Evolutionary conservation across 169 alveolate species (phyloP).

Genomic region (Cryptosporidium bovis): DNA sequence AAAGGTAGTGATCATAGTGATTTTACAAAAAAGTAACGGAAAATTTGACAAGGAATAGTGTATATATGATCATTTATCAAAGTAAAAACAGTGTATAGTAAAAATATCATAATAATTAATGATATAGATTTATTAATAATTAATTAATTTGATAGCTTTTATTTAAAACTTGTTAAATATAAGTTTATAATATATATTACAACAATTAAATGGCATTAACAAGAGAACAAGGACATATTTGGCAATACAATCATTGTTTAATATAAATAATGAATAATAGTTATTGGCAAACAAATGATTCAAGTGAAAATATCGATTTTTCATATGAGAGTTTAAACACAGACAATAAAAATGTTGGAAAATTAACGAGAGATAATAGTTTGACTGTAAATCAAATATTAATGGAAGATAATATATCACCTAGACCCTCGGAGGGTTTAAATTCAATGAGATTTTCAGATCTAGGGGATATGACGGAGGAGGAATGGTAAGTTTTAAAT

Average conservation of each 20-base stretch:
- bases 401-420: conserved; percentile 45
- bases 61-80: too few species aligned
- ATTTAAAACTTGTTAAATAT: too few species aligned
- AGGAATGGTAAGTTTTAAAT: conserved; percentile 58
- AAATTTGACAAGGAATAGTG: too few species aligned
- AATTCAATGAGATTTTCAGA: conserved; percentile 67
- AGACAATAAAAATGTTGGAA: not conserved
- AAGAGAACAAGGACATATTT: not conserved
- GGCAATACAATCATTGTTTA: not conserved
- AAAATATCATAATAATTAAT: too few species aligned
- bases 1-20: too few species aligned
- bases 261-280: not conserved
- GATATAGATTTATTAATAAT: too few species aligned
- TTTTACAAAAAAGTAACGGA: too few species aligned
- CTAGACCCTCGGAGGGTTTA: conserved; percentile 55
- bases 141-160: too few species aligned
- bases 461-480: conserved; percentile 64
- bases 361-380: conserved; percentile 14
- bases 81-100: too few species aligned
- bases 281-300: conserved; percentile 33
- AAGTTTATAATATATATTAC: too few species aligned
- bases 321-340: conserved; percentile 38
- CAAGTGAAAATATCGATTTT: conserved; percentile 16
- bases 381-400: not conserved
- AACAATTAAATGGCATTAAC: not conserved